These are phyloP conservation scores for Apiospora koreana DNA, from an alignment of 2,329 filamentous ascomycete species.

Conservation along the genomic window DNA sequence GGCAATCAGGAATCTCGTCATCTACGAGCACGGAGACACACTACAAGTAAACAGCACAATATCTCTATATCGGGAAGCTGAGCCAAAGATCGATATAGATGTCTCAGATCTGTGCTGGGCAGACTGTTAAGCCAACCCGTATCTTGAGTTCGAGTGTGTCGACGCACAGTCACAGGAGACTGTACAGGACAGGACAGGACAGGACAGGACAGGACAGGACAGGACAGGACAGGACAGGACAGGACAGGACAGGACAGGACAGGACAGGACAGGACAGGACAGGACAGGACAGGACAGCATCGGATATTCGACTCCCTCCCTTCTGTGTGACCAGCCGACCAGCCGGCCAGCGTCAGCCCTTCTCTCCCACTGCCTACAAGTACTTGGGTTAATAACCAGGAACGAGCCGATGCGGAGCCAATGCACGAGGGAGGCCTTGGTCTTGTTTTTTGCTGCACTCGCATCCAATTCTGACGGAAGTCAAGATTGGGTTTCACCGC, in stretches of 20 bases:
- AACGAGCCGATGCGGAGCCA: not conserved
- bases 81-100: slow-evolving; percentile 8
- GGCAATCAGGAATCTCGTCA: not conserved
- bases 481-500: not conserved
- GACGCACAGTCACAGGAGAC: not conserved
- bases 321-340: not conserved
- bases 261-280: too few relatives aligned
- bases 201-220: too few relatives aligned
- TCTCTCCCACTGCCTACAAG: not conserved
- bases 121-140: not conserved
- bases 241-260: too few relatives aligned
- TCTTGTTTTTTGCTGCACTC: not conserved
- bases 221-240: too few relatives aligned
- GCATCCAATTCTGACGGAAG: not conserved
- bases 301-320: not conserved
- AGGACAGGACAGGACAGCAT: too few relatives aligned
- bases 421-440: not conserved
- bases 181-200: too few relatives aligned
- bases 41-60: not conserved
- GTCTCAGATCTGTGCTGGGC: slow-evolving; percentile 4
- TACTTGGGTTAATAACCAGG: not conserved
- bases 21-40: not conserved
- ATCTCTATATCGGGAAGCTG: slow-evolving; percentile 2
- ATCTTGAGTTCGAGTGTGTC: not conserved
- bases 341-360: not conserved